phyloP scores from a whole-genome alignment of 441 rosid genomes.

The Corymbia calophylla region DNA sequence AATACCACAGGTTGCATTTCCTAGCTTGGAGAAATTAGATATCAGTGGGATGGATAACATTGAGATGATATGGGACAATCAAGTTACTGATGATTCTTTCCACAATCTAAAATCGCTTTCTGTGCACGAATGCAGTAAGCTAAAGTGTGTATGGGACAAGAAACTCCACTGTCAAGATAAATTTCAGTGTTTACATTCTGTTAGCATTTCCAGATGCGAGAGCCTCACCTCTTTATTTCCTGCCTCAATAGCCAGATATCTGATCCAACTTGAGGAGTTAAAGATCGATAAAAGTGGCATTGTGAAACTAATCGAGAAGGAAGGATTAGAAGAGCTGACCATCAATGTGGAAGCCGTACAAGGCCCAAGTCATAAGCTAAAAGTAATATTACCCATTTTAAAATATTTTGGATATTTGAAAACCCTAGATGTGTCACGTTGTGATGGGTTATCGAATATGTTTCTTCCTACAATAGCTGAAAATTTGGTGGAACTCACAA shows the following conservation, averaged over 20 bases:
- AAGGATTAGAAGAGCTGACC: neutral
- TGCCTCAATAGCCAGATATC: neutral
- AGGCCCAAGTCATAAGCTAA: neutral
- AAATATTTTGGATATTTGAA: neutral
- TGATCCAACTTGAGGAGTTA: neutral
- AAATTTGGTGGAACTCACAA: neutral
- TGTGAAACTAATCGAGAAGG: neutral
- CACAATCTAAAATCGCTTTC: neutral
- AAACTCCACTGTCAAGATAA: neutral
- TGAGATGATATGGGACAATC: neutral
- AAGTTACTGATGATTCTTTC: neutral
- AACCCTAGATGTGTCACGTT: neutral
- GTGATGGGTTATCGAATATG: neutral
- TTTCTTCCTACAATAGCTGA: neutral
- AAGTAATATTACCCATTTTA: neutral
- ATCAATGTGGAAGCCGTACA: neutral
- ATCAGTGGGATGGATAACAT: neutral
- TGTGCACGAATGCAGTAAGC: neutral
- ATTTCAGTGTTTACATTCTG: neutral
- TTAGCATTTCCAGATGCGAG: neutral
- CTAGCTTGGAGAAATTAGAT: neutral
- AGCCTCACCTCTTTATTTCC: neutral
- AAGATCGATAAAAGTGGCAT: neutral
- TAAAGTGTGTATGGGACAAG: neutral
- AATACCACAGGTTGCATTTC: neutral